These are phyloP conservation scores for Pseudonitzschia pungens DNA, from an alignment of 108 stramenopile genomes.

Conservation along the genomic window DNA sequence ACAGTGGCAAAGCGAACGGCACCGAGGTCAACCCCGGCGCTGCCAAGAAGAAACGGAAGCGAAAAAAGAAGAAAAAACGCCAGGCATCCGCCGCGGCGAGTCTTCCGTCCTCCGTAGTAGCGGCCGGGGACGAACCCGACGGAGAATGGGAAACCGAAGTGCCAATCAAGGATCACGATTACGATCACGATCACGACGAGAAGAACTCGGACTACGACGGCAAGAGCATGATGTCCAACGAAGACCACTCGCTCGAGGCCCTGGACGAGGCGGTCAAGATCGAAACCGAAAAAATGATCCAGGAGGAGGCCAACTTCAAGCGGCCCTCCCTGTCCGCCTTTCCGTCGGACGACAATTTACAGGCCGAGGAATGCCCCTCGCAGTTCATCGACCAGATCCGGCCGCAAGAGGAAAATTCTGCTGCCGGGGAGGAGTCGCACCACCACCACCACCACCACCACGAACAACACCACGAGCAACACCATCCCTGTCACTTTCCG, in stretches of 20 bases:
- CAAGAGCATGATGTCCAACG: constrained; percentile 7
- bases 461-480: neutral
- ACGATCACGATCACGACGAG: neutral
- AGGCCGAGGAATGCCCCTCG: constrained; percentile 12
- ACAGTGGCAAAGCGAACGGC: neutral
- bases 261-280: constrained; percentile 31
- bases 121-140: constrained; percentile 3
- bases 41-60: constrained; percentile 16
- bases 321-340: neutral
- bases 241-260: constrained; percentile 12
- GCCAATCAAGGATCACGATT: neutral
- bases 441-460: neutral
- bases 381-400: constrained; percentile 11
- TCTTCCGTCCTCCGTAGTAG: neutral
- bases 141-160: constrained; percentile 12
- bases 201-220: neutral
- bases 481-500: no score
- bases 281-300: constrained; percentile 1
- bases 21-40: neutral
- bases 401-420: neutral
- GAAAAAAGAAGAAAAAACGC: constrained; percentile 39
- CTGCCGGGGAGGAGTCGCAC: neutral
- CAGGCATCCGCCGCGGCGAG: neutral
- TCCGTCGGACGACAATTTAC: constrained; percentile 5
- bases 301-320: neutral